Base-by-base conservation (phyloP, 164 flowering plant species). In the Vitis amurensis region DNA sequence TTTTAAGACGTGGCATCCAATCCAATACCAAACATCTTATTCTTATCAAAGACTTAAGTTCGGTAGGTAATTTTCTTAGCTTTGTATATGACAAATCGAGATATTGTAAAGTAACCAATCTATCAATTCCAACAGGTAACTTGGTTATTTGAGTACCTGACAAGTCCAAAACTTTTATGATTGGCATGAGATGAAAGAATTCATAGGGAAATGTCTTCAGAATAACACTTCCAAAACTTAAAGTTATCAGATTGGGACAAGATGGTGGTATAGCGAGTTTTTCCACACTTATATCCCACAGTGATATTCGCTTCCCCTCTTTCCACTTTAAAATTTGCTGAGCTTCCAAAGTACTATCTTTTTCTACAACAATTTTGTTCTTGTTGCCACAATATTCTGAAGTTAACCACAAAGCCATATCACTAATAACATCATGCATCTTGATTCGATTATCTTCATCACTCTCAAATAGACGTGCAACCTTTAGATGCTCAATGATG, bases 361-460 rank as follows among this genome's bases (percentile, higher is more conserved):
- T 4, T 31, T 37, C 44, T 37, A 3, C 44, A 37, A 37, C 44
- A 4, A 37, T 0, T 37, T 37, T 37, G 44, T 37, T 3, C 44
- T 16, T 47, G 8, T 48, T 55, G 9, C 37, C 50, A 9, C n/a
- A 3, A 4, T 73, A 37, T 0, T 3, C 68, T 15, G 23, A 47
- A 17, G 63, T 57, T 29, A 75, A 12, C 77, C 71, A 70, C 9
- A 75, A 12, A 0, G 78, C 78, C 74, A 75, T 66, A 12, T 67
- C 78, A 30, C 64, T 71, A 23, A 71, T 53, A 19, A 75, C 56
- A 16, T 55, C 74, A 56, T 75, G 74, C 67, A 56, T 75, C 29
- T 11, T 52, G 1, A 75, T 66, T 1, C 0, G 1, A 16, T 15
- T 50, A 3, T 5, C 50, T 1, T n/a, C 23, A 29, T 23, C 63